phyloP scores from a whole-genome alignment of 2,329 filamentous ascomycete genomes.

The Sphaerulina vaccinii region DNA sequence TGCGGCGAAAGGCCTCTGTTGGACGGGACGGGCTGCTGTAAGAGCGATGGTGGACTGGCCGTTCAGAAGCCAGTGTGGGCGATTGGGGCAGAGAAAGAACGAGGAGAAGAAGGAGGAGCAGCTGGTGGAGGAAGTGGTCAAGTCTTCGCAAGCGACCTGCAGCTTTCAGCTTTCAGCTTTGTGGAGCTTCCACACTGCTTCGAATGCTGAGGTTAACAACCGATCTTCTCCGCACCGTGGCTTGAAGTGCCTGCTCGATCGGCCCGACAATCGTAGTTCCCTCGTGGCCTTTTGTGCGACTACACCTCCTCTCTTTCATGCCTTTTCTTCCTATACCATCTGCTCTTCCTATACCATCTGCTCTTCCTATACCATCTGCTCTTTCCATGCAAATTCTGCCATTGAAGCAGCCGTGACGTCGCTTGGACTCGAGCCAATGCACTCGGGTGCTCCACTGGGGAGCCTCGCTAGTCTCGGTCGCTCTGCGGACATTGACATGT shows the following conservation, averaged over 20 bases:
- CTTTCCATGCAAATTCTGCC: constrained; percentile 8
- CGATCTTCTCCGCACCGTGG: neutral
- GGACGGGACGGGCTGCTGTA: constrained; percentile 25
- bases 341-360: no score
- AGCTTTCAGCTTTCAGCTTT: no score
- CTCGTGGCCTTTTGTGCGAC: no score
- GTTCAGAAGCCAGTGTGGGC: constrained; percentile 17
- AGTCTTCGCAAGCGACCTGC: neutral
- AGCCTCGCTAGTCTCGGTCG: constrained; percentile 11
- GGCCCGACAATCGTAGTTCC: no score
- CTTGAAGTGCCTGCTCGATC: neutral
- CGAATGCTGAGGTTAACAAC: neutral
- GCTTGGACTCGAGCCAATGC: neutral
- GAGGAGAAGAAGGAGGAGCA: neutral
- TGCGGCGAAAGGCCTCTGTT: constrained; percentile 20
- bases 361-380: neutral
- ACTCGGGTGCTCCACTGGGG: constrained; percentile 8
- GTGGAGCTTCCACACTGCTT: no score
- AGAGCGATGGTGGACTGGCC: constrained; percentile 20
- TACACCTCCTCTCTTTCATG: neutral
- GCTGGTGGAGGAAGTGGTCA: neutral
- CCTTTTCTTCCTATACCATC: neutral
- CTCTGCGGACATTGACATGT: constrained; percentile 1
- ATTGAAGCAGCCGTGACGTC: constrained; percentile 11
- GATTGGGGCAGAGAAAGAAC: neutral